Conservation (phyloP, 371 early-diverging fungal species). For the Caulochytrium protostelioides region DNA sequence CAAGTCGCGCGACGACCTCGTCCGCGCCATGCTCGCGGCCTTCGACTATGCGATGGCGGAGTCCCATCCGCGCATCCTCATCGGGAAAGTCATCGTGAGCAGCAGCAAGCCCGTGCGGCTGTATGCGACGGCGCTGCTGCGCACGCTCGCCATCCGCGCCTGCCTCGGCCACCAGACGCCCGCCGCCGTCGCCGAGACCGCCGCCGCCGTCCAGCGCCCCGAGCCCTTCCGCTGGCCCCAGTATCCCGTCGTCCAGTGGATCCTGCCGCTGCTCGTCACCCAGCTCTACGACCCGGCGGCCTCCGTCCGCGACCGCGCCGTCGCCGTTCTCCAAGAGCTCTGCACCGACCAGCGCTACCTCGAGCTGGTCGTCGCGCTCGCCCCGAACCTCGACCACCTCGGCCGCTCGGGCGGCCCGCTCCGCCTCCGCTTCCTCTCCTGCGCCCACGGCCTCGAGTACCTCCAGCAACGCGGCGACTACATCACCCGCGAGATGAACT, state of each 20-base stretch:
- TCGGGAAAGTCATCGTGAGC: conserved; percentile 44
- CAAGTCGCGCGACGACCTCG: conserved; percentile 54
- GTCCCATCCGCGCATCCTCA: conserved; percentile 54
- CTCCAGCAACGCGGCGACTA: conserved; percentile 45
- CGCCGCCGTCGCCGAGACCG: too few relatives aligned
- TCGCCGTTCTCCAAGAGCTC: conserved; percentile 43
- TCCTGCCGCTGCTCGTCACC: conserved; percentile 34
- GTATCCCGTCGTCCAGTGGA: too few relatives aligned
- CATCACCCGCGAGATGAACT: conserved; percentile 52
- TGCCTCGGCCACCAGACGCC: too few relatives aligned
- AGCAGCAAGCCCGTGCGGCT: conserved; percentile 35
- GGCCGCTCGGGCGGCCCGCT: conserved; percentile 48
- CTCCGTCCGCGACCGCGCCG: conserved; percentile 53
- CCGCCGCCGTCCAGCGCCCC: too few relatives aligned
- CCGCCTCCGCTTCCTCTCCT: conserved; percentile 43
- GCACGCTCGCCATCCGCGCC: conserved; percentile 41
- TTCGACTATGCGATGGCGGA: conserved; percentile 58
- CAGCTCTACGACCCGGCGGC: conserved; percentile 55
- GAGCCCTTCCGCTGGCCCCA: too few relatives aligned
- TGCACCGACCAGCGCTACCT: conserved; percentile 42
- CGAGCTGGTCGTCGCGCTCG: conserved; percentile 38
- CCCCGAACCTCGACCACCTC: conserved; percentile 50
- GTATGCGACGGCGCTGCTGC: conserved; percentile 49
- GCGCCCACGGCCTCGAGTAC: conserved; percentile 47
- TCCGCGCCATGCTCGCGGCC: conserved; percentile 46